phyloP scores from a whole-genome alignment of 2,329 filamentous ascomycete genomes.

The Sarocladium oryzae region DNA sequence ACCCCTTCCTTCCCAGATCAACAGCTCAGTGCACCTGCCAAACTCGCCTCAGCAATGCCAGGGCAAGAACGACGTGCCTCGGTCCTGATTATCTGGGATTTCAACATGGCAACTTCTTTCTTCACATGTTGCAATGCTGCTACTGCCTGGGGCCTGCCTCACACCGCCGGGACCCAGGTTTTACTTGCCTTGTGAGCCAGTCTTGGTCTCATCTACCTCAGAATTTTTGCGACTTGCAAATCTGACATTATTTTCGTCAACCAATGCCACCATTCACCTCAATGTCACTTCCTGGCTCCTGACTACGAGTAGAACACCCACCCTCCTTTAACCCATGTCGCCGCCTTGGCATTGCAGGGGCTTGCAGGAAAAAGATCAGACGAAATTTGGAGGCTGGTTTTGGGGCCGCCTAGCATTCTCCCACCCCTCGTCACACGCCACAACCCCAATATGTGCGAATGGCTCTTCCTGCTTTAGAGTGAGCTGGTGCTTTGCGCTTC shows the following conservation, averaged over 20 bases:
- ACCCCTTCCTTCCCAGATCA: background rate
- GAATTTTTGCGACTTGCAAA: background rate
- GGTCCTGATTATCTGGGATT: background rate
- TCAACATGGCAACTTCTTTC: background rate
- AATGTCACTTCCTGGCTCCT: conserved; percentile 2
- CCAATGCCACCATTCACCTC: background rate
- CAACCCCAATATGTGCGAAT: background rate
- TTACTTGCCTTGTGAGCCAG: background rate
- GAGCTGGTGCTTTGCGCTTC: background rate
- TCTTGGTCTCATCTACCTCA: background rate
- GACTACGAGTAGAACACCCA: background rate
- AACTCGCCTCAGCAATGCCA: no score
- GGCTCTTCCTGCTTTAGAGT: no score
- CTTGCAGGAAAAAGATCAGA: conserved; percentile 6
- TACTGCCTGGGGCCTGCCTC: no score
- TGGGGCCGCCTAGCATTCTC: background rate
- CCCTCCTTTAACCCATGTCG: conserved; percentile 1
- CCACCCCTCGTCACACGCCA: background rate
- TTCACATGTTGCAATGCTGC: background rate
- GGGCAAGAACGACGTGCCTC: background rate
- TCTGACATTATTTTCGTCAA: background rate
- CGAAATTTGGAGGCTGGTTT: conserved; percentile 8
- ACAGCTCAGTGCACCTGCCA: background rate
- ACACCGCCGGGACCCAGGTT: background rate
- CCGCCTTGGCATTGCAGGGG: conserved; percentile 8